Base-by-base conservation (phyloP, 2,329 filamentous ascomycete species). In the Pochonia chlamydosporia region DNA sequence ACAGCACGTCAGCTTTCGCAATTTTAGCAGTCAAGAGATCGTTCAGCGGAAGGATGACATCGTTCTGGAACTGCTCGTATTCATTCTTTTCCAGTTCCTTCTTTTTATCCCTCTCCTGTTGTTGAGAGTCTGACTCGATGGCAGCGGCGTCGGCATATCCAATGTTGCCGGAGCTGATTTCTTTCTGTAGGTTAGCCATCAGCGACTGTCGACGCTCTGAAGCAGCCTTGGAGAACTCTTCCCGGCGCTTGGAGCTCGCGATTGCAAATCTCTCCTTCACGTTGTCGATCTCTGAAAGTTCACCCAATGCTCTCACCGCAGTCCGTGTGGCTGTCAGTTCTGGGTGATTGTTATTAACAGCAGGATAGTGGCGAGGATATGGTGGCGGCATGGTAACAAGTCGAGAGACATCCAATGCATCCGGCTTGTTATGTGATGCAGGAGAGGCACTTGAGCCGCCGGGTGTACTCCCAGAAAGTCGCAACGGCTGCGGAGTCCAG, bases 341-440 rank as follows among this genome's bases (percentile, higher is more conserved):
- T 0, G 93, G 93, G 60, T 99, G 93, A 56, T 82, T 95, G 60
- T 97, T 99, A 64, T 95, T 96, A 14, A 97, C 88, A 1, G 93
- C 93, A 8, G 93, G 93, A 58, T 97, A 87, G 60, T 97, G 92
- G 7, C 92, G 84, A 2, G 93, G 93, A 63, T 95, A 97, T 2
- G 93, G 88, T 1, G 93, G 93, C 8, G 93, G 93, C 25, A 99
- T 74, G 0, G 93, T 96, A 4, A 99, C 87, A 2, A 99, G 79
- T 24, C 93, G 80, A 3, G 93, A 97, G 23, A 97, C 86, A 59
- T 99, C 92, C 3, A 97, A 70, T 49, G 81, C 81, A 57, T 75
- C 68, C 28, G 68, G 72, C 50, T 60, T 71, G 24, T 72, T 71
- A 24, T 37, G 31, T 2, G 69, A 73, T 36, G 68, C 72, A 3